phyloP scores from a whole-genome alignment of 176 grass and related monocot genomes.

The Oryza glumipatula region DNA sequence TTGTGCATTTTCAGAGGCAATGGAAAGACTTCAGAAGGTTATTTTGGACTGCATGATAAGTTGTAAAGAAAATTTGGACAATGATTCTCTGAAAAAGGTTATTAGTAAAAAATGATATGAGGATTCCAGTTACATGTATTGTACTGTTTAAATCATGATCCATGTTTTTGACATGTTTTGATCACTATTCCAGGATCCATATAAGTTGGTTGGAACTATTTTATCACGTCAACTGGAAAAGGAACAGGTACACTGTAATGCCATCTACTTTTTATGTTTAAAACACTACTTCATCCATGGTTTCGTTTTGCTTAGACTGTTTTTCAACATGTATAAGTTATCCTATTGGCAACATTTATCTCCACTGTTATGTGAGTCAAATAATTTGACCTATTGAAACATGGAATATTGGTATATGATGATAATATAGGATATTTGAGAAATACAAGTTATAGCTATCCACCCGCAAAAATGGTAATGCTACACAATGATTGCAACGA shows the following conservation, averaged over 20 bases:
- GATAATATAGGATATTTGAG: background rate
- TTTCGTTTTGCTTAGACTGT: background rate
- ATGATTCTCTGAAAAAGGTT: conserved; percentile 55
- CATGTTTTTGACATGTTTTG: conserved; percentile 16
- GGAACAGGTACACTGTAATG: conserved; percentile 54
- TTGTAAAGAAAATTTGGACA: conserved; percentile 76
- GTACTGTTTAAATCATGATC: background rate
- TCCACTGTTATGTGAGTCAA: background rate
- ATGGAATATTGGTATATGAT: background rate
- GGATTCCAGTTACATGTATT: background rate
- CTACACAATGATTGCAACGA: background rate
- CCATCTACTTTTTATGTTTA: background rate
- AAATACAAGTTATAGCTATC: background rate
- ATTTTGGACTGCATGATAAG: conserved; percentile 68
- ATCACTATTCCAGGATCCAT: conserved; percentile 57
- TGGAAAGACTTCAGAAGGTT: conserved; percentile 66
- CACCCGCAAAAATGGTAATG: background rate
- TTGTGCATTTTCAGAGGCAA: conserved; percentile 62
- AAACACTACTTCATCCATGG: background rate
- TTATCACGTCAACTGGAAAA: conserved; percentile 65
- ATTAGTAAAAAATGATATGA: conserved; percentile 7
- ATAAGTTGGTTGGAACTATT: conserved; percentile 58
- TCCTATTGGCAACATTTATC: background rate
- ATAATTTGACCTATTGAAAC: background rate
- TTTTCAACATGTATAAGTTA: background rate